Evolutionary conservation across 202 grass and related monocot species (phyloP), one percentile per base, ranked within the genome.

Genomic region (Carex sylvatica): DNA sequence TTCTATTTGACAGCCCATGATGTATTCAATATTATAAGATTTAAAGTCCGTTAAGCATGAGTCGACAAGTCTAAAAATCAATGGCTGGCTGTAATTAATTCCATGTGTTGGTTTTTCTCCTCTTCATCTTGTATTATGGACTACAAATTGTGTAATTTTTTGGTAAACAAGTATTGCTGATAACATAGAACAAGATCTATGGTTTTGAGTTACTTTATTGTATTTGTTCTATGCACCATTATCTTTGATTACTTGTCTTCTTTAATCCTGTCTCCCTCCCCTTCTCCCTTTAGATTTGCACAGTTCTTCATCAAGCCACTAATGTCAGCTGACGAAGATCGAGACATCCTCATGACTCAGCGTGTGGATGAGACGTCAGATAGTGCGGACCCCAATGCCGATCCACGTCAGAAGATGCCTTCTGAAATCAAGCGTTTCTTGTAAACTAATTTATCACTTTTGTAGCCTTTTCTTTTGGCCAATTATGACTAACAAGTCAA

Each of bases 281-380:
- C 72, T 26, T 58, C 74, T 58, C 31, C 76, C 53, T 80, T 80
- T 84, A 98, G 95, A 86, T 98, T 95, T 93, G 84, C 95, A 15
- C 95, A 98, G 80, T 98, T 98, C 80, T 98, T 98, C 85, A 90
- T 98, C 87, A 98, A 88, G 51, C 92, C 95, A 75, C 87, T 98
- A 87, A 95, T 98, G 92, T 98, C 95, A 58, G 69, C 87, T 83
- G 95, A 98, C 82, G 95, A n/a, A n/a, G n/a, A n/a, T n/a, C n/a
- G n/a, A n/a, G n/a, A n/a, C n/a, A n/a, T n/a, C n/a, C n/a, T n/a
- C n/a, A n/a, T n/a, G n/a, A n/a, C n/a, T n/a, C n/a, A n/a, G n/a
- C n/a, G n/a, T n/a, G n/a, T n/a, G n/a, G n/a, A n/a, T n/a, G n/a
- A n/a, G n/a, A n/a, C n/a, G n/a, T n/a, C n/a, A n/a, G n/a, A n/a